Evolutionary conservation across 2,329 filamentous ascomycete genomes (phyloP), one percentile per base, ranked within the genome.

Genomic region (Nigrospora oryzae): DNA sequence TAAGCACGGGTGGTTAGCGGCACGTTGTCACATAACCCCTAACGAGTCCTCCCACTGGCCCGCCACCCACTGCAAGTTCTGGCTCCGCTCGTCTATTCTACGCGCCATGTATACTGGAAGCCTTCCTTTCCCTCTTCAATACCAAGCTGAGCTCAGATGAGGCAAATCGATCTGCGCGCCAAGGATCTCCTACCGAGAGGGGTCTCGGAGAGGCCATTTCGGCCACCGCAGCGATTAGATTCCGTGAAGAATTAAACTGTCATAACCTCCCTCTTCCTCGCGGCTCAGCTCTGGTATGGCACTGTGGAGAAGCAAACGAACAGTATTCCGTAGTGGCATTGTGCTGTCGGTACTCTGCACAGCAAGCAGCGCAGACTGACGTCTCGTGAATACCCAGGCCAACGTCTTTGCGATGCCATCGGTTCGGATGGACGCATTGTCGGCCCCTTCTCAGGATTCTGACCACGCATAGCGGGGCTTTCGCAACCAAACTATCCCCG

Each of bases 241-340:
- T 50, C 39, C 41, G 40, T 4, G 35, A 44, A 1, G 17, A 17
- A 17, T 8, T 38, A 50, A 38, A 44, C 43, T 28, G 33, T 45
- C 11, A 15, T 37, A 14, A 36, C 48, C 19, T 10, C 46, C 16
- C 15, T 42, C 10, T 33, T 47, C 16, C 33, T 48, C 28, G 44
- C 48, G 33, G 19, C 44, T 16, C 48, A 46, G 4, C 48, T 40
- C 42, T 51, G 50, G 50, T 35, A 40, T 19, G 43, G 32, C 8
- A 19, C 17, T 4, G 32, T 38, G 14, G 15, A 47, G 31, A 10
- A 38, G 6, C 15, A 17, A 14, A 5, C 28, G 17, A 17, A 14
- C 6, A 31, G 11, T 15, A 36, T 50, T 17, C 36, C 28, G 38
- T 28, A 40, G 32, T 49, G 50, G 48, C 13, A 34, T n/a, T 19